Conservation (phyloP, 2,329 filamentous ascomycete species). For the Fusarium domesticum region DNA sequence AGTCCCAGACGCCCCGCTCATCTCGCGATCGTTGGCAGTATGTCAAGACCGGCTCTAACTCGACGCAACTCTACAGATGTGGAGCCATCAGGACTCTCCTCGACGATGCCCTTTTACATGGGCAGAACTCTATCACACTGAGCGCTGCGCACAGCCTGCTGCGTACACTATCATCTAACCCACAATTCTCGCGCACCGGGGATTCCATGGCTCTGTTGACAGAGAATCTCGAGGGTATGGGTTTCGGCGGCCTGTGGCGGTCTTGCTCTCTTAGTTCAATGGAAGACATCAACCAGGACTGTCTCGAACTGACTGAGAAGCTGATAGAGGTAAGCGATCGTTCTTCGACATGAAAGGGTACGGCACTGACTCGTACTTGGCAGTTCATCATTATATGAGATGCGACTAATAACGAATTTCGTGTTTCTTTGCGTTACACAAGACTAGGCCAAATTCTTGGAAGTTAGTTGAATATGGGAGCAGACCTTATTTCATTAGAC, state of each 20-base stretch:
- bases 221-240: constrained; percentile 56
- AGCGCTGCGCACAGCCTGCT: constrained; percentile 60
- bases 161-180: constrained; percentile 54
- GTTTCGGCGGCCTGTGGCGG: constrained; percentile 62
- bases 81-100: constrained; percentile 56
- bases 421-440: not conserved
- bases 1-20: constrained; percentile 28
- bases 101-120: constrained; percentile 60
- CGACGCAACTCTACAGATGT: constrained; percentile 38
- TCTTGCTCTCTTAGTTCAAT: constrained; percentile 50
- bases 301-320: constrained; percentile 55
- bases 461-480: no score
- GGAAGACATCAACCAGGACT: constrained; percentile 28
- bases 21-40: constrained; percentile 12
- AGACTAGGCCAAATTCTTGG: no score
- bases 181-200: constrained; percentile 47
- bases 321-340: constrained; percentile 53
- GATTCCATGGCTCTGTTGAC: constrained; percentile 49
- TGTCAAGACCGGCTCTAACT: no score
- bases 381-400: constrained; percentile 7
- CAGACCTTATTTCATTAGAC: no score
- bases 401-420: not conserved
- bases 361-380: not conserved
- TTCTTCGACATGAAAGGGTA: not conserved
- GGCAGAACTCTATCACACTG: constrained; percentile 58